Conservation (phyloP, 176 grass and related monocot species). For the Saccharum spontaneum region DNA sequence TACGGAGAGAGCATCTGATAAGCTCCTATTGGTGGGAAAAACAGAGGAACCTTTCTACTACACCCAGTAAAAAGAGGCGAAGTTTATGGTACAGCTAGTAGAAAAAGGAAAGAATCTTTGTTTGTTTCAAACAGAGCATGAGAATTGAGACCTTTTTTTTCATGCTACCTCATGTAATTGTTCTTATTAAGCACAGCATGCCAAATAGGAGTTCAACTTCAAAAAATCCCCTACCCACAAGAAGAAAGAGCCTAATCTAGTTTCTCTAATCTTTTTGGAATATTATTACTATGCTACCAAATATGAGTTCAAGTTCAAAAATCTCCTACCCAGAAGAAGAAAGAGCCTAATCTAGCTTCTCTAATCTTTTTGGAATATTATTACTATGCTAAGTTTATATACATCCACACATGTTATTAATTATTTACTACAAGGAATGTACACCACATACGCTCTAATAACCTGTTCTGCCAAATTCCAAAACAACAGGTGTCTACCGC, state of each 20-base stretch:
- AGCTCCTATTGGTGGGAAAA: too few species aligned
- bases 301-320: neutral
- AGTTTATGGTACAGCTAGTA: too few species aligned
- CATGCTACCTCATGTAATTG: neutral
- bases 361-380: neutral
- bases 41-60: too few species aligned
- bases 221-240: neutral
- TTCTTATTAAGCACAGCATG: neutral
- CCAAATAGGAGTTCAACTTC: neutral
- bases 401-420: too few species aligned
- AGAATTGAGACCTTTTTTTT: neutral
- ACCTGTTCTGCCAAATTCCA: neutral
- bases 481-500: slow-evolving; percentile 29
- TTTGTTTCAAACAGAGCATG: too few species aligned
- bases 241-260: neutral
- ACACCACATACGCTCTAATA: neutral
- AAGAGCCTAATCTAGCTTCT: neutral
- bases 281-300: neutral
- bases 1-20: too few species aligned
- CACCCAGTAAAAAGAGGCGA: too few species aligned
- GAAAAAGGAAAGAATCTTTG: too few species aligned
- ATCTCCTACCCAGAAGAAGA: neutral
- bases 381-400: too few species aligned
- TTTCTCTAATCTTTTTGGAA: neutral
- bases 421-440: too few species aligned